Percentiles rank a stretch among this genome's conserved stretches.
These are phyloP conservation scores for Galeopsis tetrahit DNA, from an alignment of 257 asterid genomes.

Conservation along the genomic window DNA sequence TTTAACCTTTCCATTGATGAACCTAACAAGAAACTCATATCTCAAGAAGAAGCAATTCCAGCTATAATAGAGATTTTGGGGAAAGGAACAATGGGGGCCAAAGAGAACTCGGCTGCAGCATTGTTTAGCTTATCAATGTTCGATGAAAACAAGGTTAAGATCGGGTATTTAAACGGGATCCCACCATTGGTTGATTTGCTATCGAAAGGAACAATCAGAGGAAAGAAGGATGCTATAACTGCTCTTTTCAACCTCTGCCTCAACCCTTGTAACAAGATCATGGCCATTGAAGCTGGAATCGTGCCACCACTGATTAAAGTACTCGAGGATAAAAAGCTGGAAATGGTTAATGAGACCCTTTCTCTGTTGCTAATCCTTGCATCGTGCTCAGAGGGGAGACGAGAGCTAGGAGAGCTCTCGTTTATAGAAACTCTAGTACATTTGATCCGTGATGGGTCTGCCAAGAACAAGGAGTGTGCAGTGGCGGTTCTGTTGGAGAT, in stretches of 20 bases:
- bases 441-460: conserved; percentile 60
- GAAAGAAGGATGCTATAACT: conserved; percentile 82
- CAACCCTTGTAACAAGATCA: conserved; percentile 54
- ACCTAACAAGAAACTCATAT: conserved; percentile 72
- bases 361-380: conserved; percentile 62
- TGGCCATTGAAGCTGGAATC: conserved; percentile 73
- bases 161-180: conserved; percentile 71
- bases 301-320: conserved; percentile 51
- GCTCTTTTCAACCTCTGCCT: conserved; percentile 79
- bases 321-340: conserved; percentile 55
- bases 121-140: conserved; percentile 87
- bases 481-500: conserved; percentile 72
- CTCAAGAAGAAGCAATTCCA: conserved; percentile 61
- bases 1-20: conserved; percentile 87
- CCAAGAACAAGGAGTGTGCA: conserved; percentile 90
- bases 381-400: conserved; percentile 58
- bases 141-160: conserved; percentile 71
- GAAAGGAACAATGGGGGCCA: conserved; percentile 61
- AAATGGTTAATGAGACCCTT: conserved; percentile 76
- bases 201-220: conserved; percentile 64
- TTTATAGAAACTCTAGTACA: conserved; percentile 63
- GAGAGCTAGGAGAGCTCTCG: conserved; percentile 66
- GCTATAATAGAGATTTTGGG: conserved; percentile 67
- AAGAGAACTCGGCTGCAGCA: conserved; percentile 88
- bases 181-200: conserved; percentile 67